Base-by-base conservation (phyloP, 495 filamentous ascomycete species). In the Trichoderma asperelloides region DNA sequence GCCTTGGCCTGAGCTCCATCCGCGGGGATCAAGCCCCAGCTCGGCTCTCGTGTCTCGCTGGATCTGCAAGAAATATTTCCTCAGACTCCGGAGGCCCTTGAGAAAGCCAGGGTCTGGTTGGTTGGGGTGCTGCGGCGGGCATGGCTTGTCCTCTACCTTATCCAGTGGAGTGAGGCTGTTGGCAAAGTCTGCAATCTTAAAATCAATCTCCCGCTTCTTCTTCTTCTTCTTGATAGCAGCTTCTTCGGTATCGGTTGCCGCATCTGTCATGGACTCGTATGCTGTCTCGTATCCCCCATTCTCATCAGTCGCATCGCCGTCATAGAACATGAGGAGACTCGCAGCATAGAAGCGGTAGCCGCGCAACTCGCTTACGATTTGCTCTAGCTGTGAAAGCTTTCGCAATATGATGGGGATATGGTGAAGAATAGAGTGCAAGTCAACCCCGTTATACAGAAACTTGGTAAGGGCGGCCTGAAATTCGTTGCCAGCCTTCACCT, bases 111-210 rank as follows among this genome's bases (percentile, higher is more conserved):
- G 82, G 71, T 98, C 95, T 40, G 96, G 87, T 68, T 91, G 90
- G 62, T 87, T 77, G 3, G 89, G 91, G 75, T 93, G 82, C 65
- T 87, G 81, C 28, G 96, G 95, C 21, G 96, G 96, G 68, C 94
- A 97, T 37, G 86, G 81, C 37, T 86, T 84, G 65, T 84, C 79
- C 8, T 87, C 79, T 1, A 71, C 75, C 27, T 87, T 76, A 71
- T 97, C 92, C 65, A 93, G 91, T 4, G 91, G 89, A 12, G 92
- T 97, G 9, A 98, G 89, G 70, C 93, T 97, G 73, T 98, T 98
- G 30, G 95, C 95, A 80, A 98, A 98, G 75, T 98, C 95, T 57
- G 96, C 93, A 74, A 98, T 96, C 76, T 97, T 97, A 74, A 98
- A 84, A 72, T 96, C 89, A 68, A 98, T 91, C 64, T 88, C 82